phyloP scores from a whole-genome alignment of 2,329 filamentous ascomycete genomes.

The Pseudocercospora vitis region DNA sequence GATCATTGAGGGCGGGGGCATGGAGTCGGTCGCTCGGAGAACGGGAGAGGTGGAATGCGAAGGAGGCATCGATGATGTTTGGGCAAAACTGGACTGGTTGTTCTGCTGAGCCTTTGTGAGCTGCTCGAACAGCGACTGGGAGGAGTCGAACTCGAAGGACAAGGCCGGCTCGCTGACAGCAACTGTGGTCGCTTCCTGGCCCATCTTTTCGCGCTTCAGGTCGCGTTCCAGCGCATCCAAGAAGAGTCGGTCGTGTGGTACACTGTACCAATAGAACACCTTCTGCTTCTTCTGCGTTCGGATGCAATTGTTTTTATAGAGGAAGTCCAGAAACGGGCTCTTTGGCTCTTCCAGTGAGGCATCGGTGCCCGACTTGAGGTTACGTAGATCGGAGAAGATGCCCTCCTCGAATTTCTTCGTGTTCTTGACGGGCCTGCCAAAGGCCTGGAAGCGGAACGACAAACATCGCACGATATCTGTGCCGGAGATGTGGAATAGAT shows the following conservation, averaged over 20 bases:
- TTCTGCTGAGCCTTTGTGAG: slow-evolving; percentile 98
- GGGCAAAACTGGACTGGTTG: slow-evolving; percentile 85
- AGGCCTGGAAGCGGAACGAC: slow-evolving; percentile 97
- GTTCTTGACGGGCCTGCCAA: slow-evolving; percentile 97
- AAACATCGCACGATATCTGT: slow-evolving; percentile 98
- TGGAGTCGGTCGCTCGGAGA: slow-evolving; percentile 85
- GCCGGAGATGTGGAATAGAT: slow-evolving; percentile 97
- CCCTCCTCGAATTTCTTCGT: slow-evolving; percentile 99
- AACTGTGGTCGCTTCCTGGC: slow-evolving; percentile 93
- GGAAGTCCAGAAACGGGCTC: slow-evolving; percentile 95
- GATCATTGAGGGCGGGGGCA: slow-evolving; percentile 88
- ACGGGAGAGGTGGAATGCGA: slow-evolving; percentile 85
- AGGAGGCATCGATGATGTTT: slow-evolving; percentile 50
- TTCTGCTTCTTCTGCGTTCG: slow-evolving; percentile 99
- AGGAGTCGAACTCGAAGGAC: slow-evolving; percentile 99
- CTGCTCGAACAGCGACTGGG: slow-evolving; percentile 98
- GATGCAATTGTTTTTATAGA: slow-evolving; percentile 99
- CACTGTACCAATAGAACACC: slow-evolving; percentile 99
- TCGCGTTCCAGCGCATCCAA: slow-evolving; percentile 96
- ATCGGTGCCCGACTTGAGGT: slow-evolving; percentile 96
- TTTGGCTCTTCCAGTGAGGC: slow-evolving; percentile 98
- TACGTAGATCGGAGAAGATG: slow-evolving; percentile 97
- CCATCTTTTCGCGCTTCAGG: slow-evolving; percentile 99
- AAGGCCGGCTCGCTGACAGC: slow-evolving; percentile 95
- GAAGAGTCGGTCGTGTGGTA: slow-evolving; percentile 95